These are phyloP conservation scores for Pythium folliculosum DNA, from an alignment of 352 stramenopile species.

Conservation along the genomic window DNA sequence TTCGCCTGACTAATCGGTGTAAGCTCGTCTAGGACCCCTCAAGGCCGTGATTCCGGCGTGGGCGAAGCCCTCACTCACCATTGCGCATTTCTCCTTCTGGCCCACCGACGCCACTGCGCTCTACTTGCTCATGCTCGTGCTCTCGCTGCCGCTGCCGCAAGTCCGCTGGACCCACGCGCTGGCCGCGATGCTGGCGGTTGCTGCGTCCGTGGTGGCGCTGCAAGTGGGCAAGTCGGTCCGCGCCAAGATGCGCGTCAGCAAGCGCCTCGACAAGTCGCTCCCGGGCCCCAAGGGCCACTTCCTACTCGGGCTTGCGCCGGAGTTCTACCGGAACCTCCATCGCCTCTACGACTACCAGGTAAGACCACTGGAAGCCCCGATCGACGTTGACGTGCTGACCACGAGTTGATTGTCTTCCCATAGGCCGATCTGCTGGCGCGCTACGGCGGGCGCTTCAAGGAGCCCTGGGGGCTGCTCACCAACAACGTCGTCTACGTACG, in stretches of 20 bases:
- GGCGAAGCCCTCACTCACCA: no score
- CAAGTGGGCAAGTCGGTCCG: constrained; percentile 21
- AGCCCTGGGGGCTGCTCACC: constrained; percentile 63
- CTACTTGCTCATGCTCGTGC: constrained; percentile 12
- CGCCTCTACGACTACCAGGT: constrained; percentile 55
- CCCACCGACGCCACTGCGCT: no score
- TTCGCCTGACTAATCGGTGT: constrained; percentile 10
- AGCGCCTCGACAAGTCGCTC: constrained; percentile 37
- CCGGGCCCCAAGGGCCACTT: constrained; percentile 40
- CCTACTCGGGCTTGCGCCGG: constrained; percentile 54
- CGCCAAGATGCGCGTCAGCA: constrained; percentile 49
- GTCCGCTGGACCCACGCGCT: constrained; percentile 9
- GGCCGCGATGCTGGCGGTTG: not conserved
- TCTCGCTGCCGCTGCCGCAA: not conserved
- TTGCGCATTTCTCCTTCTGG: not conserved
- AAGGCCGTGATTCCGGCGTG: no score
- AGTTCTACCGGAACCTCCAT: constrained; percentile 47
- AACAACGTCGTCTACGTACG: constrained; percentile 33
- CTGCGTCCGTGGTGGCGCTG: not conserved
- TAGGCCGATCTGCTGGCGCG: constrained; percentile 43
- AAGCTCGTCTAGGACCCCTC: no score
- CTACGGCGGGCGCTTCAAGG: constrained; percentile 49
- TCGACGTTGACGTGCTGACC: no score
- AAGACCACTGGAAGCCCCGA: no score
- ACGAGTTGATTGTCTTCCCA: not conserved